Conservation (phyloP, 2,329 filamentous ascomycete genomes). For the Didymellaceae sp. region DNA sequence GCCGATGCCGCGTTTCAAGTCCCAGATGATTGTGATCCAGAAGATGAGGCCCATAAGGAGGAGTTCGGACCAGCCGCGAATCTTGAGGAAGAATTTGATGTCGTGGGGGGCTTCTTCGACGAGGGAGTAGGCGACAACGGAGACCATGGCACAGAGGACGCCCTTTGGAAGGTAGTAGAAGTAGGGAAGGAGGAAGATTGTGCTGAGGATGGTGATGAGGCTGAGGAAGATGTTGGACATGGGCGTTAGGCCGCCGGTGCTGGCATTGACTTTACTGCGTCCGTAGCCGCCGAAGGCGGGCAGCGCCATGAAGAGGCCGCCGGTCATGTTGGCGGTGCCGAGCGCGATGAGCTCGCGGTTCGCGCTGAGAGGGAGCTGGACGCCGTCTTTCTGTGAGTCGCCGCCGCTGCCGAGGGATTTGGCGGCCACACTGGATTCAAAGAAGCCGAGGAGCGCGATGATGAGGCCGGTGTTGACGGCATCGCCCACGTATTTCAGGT, state of each 20-base stretch:
- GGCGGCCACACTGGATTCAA: constrained; percentile 94
- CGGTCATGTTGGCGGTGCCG: constrained; percentile 88
- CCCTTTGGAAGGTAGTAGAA: constrained; percentile 98
- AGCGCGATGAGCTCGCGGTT: constrained; percentile 94
- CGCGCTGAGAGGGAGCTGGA: constrained; percentile 83
- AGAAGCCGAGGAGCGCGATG: constrained; percentile 95
- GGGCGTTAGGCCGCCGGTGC: constrained; percentile 88
- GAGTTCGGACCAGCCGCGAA: constrained; percentile 86
- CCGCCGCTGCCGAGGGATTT: constrained; percentile 74
- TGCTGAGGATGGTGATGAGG: constrained; percentile 79
- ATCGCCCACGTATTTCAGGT: constrained; percentile 82
- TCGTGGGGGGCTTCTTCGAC: constrained; percentile 96
- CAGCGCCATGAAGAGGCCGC: constrained; percentile 88
- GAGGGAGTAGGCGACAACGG: constrained; percentile 90
- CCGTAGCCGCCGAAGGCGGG: constrained; percentile 97
- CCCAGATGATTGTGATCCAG: constrained; percentile 91
- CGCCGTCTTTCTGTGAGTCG: constrained; percentile 63
- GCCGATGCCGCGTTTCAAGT: constrained; percentile 89
- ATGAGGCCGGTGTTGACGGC: constrained; percentile 91
- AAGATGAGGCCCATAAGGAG: constrained; percentile 90
- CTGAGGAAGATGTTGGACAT: constrained; percentile 92
- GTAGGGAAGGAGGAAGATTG: constrained; percentile 83
- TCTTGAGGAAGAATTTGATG: constrained; percentile 84
- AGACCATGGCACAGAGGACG: constrained; percentile 91
- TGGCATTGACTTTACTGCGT: constrained; percentile 91